Evolutionary conservation across 1,139 yeast genomes (phyloP).

Genomic region (Kodamaea suecica): DNA sequence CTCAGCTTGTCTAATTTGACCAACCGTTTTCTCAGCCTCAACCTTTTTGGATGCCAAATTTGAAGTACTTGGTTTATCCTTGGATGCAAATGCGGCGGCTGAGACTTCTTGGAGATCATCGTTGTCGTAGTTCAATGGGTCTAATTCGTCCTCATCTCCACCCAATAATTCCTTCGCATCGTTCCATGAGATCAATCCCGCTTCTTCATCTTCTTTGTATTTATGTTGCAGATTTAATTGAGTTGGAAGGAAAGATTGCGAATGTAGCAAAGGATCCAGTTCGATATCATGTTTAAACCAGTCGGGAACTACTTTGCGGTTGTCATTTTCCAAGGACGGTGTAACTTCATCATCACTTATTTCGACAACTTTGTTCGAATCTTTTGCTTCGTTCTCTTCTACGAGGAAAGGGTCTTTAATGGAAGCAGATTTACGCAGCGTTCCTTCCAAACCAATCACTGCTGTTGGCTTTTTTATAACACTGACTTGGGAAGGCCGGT

Average conservation of each 20-base stretch:
- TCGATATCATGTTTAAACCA: constrained; percentile 27
- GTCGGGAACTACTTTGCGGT: constrained; percentile 21
- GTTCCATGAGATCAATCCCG: constrained; percentile 49
- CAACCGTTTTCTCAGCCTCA: constrained; percentile 2
- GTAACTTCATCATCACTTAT: neutral
- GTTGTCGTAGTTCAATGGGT: constrained; percentile 7
- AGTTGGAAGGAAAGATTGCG: constrained; percentile 12
- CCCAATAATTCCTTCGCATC: constrained; percentile 37
- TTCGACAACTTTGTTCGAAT: neutral
- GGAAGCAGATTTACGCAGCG: too few relatives aligned
- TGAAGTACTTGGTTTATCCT: constrained; percentile 5
- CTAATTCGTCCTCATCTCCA: constrained; percentile 14
- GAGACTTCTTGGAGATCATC: constrained; percentile 16
- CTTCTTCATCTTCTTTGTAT: constrained; percentile 43
- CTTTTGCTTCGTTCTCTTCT: too few relatives aligned
- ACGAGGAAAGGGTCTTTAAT: too few relatives aligned
- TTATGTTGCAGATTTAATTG: constrained; percentile 9
- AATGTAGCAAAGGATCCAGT: constrained; percentile 3
- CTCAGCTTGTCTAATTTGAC: constrained; percentile 18
- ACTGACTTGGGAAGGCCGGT: neutral
- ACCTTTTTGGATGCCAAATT: constrained; percentile 2
- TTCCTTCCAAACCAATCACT: too few relatives aligned
- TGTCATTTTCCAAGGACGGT: constrained; percentile 3
- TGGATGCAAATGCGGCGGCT: constrained; percentile 7
- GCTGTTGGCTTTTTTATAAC: too few relatives aligned